These are phyloP conservation scores for Salix koriyanagi DNA, from an alignment of 345 rosid species.

Conservation along the genomic window DNA sequence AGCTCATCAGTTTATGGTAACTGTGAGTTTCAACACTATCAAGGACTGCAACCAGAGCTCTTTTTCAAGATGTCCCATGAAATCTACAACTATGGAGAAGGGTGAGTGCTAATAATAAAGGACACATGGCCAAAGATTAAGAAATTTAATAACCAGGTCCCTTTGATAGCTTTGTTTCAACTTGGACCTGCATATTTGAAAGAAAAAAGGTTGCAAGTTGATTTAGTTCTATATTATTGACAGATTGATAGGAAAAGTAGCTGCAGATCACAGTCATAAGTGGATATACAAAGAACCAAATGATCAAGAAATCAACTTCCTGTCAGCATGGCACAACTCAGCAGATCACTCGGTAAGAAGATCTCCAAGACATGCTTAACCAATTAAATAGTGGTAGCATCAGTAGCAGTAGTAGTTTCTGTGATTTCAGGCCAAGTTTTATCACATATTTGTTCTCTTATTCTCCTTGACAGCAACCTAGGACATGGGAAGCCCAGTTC, in stretches of 20 bases:
- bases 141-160: too few species aligned
- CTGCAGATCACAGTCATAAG: conserved; percentile 92
- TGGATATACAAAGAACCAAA: conserved; percentile 94
- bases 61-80: conserved; percentile 99
- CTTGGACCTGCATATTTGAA: background rate
- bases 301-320: conserved; percentile 86
- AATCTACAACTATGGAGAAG: conserved; percentile 99
- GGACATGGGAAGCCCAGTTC: conserved; percentile 99
- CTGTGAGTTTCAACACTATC: conserved; percentile 68
- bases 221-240: background rate
- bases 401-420: background rate
- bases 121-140: background rate
- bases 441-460: background rate
- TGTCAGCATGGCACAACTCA: conserved; percentile 92
- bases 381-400: too few species aligned
- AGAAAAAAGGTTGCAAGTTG: conserved; percentile 9
- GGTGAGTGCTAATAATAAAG: conserved; percentile 36
- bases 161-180: too few species aligned
- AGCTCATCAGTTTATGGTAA: conserved; percentile 50
- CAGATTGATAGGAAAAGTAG: conserved; percentile 94
- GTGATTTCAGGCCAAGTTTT: conserved; percentile 2
- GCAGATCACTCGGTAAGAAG: conserved; percentile 73
- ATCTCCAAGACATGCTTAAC: background rate
- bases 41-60: conserved; percentile 91
- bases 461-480: conserved; percentile 57